Evolutionary conservation across 257 asterid genomes (phyloP), one percentile per base, ranked within the genome.

Genomic region (Forsythia viridissima): DNA sequence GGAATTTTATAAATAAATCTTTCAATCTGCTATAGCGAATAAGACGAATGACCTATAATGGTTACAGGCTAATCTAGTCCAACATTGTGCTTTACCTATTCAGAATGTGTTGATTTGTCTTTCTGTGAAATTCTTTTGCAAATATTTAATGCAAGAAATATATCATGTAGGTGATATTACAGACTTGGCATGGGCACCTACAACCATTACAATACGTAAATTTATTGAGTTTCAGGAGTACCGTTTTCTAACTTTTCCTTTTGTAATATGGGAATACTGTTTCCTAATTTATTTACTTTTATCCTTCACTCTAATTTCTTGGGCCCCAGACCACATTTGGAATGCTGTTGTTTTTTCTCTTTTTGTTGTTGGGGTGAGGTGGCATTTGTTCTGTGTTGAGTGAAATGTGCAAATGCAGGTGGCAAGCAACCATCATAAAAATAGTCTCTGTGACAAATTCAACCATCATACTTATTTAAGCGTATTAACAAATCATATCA

Each of bases 111-210:
- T n/a, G n/a, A n/a, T n/a, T 71, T 73, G 52, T 69, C 71, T 48
- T 44, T 21, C 66, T 69, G 13, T 13, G n/a, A 16, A 55, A 55
- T 76, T 81, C 51, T 24, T 77, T 70, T 79, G 70, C 82, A 73
- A 59, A 46, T 42, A 59, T 71, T 42, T 79, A 59, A 84, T 79
- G 68, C 20, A 4, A n/a, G 70, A 38, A 52, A 78, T 42, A 20
- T 80, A 16, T 76, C 71, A 72, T 82, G 88, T 92, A 96, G 99
- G 97, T 84, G 97, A 87, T 52, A 91, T 96, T 75, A 88, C 95
- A 2, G 96, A 89, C 84, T 87, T 93, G 89, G 85, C 79, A 80
- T 96, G 99, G 99, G 89, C 98, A 21, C 98, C 99, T 51, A 76
- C 88, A 37, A 73, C 87, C 44, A 74, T 93, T 80, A 88, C 86